These are phyloP conservation scores for Cyclospora cayetanensis DNA, from an alignment of 169 alveolate genomes.

Conservation along the genomic window DNA sequence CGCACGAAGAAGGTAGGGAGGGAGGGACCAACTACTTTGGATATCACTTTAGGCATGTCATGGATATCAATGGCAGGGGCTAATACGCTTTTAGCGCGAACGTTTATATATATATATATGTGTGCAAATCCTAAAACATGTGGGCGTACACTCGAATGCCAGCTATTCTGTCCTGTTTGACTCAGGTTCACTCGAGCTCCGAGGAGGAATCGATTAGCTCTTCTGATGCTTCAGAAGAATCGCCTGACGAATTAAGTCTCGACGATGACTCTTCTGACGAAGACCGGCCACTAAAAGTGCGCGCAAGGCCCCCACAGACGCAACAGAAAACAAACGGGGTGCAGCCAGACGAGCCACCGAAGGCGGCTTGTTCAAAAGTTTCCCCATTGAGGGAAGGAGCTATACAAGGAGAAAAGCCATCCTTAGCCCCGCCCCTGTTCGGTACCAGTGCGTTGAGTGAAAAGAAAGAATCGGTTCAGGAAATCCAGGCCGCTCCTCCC, in stretches of 20 bases:
- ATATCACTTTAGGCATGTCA: too few species aligned
- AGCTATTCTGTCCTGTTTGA: neutral
- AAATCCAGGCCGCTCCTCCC: slow-evolving; percentile 17
- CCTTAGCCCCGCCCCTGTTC: neutral
- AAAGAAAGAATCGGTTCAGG: neutral
- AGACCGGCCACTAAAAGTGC: slow-evolving; percentile 26
- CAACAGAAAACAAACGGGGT: neutral
- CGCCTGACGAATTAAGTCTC: slow-evolving; percentile 15
- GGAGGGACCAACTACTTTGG: too few species aligned
- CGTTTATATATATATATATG: neutral
- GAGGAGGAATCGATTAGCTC: slow-evolving; percentile 51
- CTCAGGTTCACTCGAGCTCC: slow-evolving; percentile 31
- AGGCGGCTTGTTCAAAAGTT: too few species aligned
- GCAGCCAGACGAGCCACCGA: neutral
- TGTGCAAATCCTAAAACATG: neutral
- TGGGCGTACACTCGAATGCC: neutral
- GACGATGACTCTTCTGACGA: slow-evolving; percentile 50
- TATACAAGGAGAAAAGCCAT: neutral
- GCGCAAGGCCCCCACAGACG: neutral
- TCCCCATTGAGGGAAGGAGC: neutral
- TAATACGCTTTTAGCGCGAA: too few species aligned
- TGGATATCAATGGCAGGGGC: too few species aligned
- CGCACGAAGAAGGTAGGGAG: too few species aligned
- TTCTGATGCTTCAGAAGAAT: slow-evolving; percentile 16
- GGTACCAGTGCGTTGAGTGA: neutral